Evolutionary conservation across 257 asterid species (phyloP).

Genomic region (Gentiana straminea): DNA sequence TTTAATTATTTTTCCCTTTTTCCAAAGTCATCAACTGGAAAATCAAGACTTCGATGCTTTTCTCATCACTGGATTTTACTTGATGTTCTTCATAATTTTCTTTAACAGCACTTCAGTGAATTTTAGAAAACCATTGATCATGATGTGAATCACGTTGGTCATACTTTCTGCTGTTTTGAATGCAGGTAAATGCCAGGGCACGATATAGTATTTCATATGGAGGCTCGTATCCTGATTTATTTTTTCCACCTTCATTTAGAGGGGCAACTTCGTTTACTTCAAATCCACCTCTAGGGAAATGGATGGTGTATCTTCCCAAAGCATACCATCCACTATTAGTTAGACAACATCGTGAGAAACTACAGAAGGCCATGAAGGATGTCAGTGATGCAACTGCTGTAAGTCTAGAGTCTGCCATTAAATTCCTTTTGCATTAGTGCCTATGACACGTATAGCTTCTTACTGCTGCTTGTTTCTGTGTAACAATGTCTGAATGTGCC

Average conservation of each 20-base stretch:
- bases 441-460: too few species aligned
- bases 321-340: constrained; percentile 80
- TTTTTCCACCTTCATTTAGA: constrained; percentile 39
- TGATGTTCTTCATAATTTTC: too few species aligned
- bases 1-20: too few species aligned
- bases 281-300: constrained; percentile 36
- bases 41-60: background rate
- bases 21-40: too few species aligned
- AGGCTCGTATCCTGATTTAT: constrained; percentile 77
- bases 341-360: constrained; percentile 57
- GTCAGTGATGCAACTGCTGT: constrained; percentile 72
- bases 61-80: background rate
- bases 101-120: background rate
- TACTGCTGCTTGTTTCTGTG: too few species aligned
- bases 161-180: constrained; percentile 5
- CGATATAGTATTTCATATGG: constrained; percentile 70
- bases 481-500: too few species aligned
- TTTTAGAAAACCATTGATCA: constrained; percentile 1
- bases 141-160: background rate
- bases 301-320: constrained; percentile 77
- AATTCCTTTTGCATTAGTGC: too few species aligned
- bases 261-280: constrained; percentile 27
- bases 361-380: constrained; percentile 64
- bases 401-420: constrained; percentile 24
- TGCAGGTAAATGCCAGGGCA: constrained; percentile 91